Percentiles rank a stretch among this genome's conserved stretches.
Conservation (phyloP, 371 early-diverging fungal species). For the Rhizopus sp. region DNA sequence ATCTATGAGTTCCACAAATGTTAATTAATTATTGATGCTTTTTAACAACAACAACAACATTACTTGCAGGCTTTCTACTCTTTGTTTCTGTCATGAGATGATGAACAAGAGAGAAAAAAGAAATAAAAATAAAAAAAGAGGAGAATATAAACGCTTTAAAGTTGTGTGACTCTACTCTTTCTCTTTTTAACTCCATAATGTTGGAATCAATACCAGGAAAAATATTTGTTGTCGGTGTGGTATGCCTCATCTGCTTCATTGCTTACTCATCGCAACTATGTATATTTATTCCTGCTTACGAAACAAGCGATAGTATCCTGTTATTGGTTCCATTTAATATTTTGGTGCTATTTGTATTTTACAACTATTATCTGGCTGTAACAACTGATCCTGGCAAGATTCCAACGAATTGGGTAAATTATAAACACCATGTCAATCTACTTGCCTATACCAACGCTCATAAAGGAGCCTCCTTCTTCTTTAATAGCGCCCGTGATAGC, state of each 20-base stretch:
- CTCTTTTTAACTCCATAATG: slow-evolving; percentile 21
- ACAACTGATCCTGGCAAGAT: slow-evolving; percentile 81
- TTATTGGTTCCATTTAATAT: slow-evolving; percentile 64
- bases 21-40: background rate
- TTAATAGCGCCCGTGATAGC: slow-evolving; percentile 10
- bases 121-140: background rate
- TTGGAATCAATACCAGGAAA: slow-evolving; percentile 47
- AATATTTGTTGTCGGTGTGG: slow-evolving; percentile 44
- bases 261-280: slow-evolving; percentile 47
- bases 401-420: slow-evolving; percentile 68
- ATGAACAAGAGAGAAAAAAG: slow-evolving; percentile 5
- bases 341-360: slow-evolving; percentile 65
- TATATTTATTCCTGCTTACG: slow-evolving; percentile 36
- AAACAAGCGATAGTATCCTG: slow-evolving; percentile 20
- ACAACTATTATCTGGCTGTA: slow-evolving; percentile 83
- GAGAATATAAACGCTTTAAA: background rate
- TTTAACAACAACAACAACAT: background rate
- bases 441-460: background rate
- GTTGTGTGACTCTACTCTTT: background rate
- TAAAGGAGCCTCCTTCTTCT: slow-evolving; percentile 45
- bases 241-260: slow-evolving; percentile 38
- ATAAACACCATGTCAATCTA: too few relatives aligned
- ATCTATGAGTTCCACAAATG: slow-evolving; percentile 39
- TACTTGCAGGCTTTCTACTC: slow-evolving; percentile 52
- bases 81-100: slow-evolving; percentile 42